Percentiles rank a stretch among this genome's conserved stretches.
These are phyloP conservation scores for Citrus trifoliata DNA, from an alignment of 345 rosid genomes.

Conservation along the genomic window DNA sequence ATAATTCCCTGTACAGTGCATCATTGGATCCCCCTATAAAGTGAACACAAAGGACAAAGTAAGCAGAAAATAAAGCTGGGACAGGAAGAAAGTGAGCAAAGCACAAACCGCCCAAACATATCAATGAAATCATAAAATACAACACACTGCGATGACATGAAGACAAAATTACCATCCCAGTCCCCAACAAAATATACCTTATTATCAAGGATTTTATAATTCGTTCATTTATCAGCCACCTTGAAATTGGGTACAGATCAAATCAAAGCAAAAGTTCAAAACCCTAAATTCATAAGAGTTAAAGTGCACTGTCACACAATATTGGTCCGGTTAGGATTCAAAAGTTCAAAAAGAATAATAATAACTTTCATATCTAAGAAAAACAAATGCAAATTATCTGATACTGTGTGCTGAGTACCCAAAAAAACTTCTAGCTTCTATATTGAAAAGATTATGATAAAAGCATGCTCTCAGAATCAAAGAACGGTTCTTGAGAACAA, in stretches of 20 bases:
- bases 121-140: background rate
- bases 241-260: background rate
- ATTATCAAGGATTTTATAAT: too few relatives aligned
- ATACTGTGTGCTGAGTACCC: background rate
- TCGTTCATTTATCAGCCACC: background rate
- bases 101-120: background rate
- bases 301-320: background rate
- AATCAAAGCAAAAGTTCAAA: background rate
- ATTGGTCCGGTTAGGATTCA: background rate
- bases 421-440: background rate
- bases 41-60: background rate
- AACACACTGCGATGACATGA: background rate
- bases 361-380: background rate
- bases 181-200: background rate
- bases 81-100: background rate
- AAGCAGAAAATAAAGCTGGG: background rate
- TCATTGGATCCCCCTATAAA: slow-evolving; percentile 50
- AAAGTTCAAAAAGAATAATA: background rate
- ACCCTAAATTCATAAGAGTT: background rate
- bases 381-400: background rate
- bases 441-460: background rate
- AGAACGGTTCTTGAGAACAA: background rate
- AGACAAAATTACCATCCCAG: background rate
- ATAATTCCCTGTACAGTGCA: slow-evolving; percentile 75
- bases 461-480: background rate